A percentile compares a stretch with the other conserved stretches of the same genome.
Conservation (phyloP, 805 yeast genomes). For the Saccharomycopsis amapae region DNA sequence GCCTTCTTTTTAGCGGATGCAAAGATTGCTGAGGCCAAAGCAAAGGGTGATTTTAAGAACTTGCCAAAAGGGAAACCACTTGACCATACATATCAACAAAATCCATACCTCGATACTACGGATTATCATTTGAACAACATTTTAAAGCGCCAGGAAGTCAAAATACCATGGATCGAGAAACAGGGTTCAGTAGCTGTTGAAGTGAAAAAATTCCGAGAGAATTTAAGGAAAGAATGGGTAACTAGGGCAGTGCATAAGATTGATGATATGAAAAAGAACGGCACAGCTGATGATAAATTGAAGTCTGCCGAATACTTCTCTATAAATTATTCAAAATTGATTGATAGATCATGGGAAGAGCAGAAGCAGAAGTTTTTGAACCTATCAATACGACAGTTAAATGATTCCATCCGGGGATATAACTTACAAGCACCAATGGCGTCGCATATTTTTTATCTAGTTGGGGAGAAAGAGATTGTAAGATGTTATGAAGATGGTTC, state of each 20-base stretch:
- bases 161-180: conserved; percentile 88
- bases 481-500: conserved; percentile 32
- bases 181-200: conserved; percentile 50
- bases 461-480: conserved; percentile 37
- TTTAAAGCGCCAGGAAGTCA: conserved; percentile 63
- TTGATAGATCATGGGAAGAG: conserved; percentile 33
- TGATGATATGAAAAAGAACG: conserved; percentile 23
- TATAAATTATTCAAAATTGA: conserved; percentile 2
- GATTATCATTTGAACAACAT: conserved; percentile 78
- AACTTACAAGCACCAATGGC: conserved; percentile 58
- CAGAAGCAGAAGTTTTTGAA: conserved; percentile 29
- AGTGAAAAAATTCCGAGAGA: conserved; percentile 40
- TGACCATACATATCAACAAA: conserved; percentile 34
- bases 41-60: conserved; percentile 60
- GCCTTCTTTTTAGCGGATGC: conserved; percentile 63
- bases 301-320: conserved; percentile 6
- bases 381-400: conserved; percentile 34
- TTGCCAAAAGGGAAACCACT: conserved; percentile 58
- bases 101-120: conserved; percentile 55
- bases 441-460: conserved; percentile 49
- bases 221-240: conserved; percentile 37
- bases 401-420: conserved; percentile 47
- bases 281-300: conserved; percentile 22
- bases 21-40: conserved; percentile 65
- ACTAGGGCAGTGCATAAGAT: conserved; percentile 27